phyloP scores from a whole-genome alignment of 2,329 filamentous ascomycete genomes.

The Periconia digitata region DNA sequence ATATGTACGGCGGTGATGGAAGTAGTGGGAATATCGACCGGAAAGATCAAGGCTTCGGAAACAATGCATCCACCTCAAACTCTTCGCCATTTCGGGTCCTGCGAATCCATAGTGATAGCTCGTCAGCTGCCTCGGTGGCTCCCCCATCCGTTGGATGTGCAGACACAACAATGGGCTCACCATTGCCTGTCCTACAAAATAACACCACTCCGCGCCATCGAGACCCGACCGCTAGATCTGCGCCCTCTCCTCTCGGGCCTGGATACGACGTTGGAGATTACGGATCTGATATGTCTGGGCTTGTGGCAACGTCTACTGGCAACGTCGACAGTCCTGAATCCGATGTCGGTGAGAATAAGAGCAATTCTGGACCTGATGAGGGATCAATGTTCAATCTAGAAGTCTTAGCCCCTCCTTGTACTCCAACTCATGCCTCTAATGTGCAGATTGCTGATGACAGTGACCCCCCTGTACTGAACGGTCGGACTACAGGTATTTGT shows the following conservation, averaged over 20 bases:
- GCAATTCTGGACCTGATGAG: not conserved
- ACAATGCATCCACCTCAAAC: too few relatives aligned
- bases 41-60: too few relatives aligned
- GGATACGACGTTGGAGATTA: constrained; percentile 1
- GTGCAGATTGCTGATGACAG: not conserved
- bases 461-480: not conserved
- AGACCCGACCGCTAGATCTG: not conserved
- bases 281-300: constrained; percentile 2
- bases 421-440: not conserved
- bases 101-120: too few relatives aligned
- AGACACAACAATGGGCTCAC: too few relatives aligned
- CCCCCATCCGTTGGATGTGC: too few relatives aligned
- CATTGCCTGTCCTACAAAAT: too few relatives aligned
- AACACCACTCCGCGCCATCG: not conserved
- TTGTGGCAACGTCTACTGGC: not conserved
- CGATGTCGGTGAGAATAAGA: not conserved
- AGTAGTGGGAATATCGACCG: too few relatives aligned
- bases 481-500: not conserved
- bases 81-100: too few relatives aligned
- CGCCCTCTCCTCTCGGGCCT: constrained; percentile 5
- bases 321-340: not conserved
- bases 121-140: too few relatives aligned
- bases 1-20: too few relatives aligned
- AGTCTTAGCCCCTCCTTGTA: not conserved
- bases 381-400: not conserved